Conservation (phyloP, 2,329 filamentous ascomycete genomes). For the Leptodontidium sp. region DNA sequence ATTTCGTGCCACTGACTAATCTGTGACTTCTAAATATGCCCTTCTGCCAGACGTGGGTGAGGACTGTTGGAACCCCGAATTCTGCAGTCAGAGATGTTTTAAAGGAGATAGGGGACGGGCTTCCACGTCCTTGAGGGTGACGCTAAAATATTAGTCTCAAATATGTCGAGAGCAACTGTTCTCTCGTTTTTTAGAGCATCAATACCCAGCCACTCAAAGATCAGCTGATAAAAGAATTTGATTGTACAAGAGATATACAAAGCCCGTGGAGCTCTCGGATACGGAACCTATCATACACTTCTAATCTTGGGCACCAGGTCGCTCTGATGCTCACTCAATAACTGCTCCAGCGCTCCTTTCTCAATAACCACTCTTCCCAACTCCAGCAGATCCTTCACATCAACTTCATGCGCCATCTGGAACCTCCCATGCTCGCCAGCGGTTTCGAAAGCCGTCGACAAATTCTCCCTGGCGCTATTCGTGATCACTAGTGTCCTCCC, state of each 20-base stretch:
- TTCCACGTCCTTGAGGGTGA: background rate
- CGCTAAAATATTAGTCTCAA: background rate
- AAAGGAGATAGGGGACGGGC: too few species aligned
- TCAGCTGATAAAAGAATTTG: background rate
- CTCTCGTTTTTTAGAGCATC: background rate
- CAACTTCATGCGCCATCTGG: constrained; percentile 78
- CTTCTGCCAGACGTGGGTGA: too few species aligned
- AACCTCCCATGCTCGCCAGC: constrained; percentile 73
- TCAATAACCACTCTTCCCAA: constrained; percentile 88
- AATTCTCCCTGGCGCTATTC: constrained; percentile 62
- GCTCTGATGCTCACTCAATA: constrained; percentile 77
- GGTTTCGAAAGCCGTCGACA: constrained; percentile 72
- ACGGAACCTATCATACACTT: constrained; percentile 35
- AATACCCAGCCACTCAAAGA: background rate
- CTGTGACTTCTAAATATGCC: too few species aligned
- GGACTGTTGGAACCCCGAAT: too few species aligned
- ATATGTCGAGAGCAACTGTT: background rate
- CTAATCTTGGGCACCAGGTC: constrained; percentile 56
- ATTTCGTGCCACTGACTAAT: background rate
- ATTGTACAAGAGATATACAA: constrained; percentile 25
- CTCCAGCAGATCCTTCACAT: constrained; percentile 94
- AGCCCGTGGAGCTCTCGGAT: constrained; percentile 11
- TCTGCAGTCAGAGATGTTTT: too few species aligned
- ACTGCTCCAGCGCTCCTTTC: constrained; percentile 76
- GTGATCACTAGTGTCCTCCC: constrained; percentile 83